phyloP scores from a whole-genome alignment of 345 rosid genomes.

The Euphorbia lathyris region DNA sequence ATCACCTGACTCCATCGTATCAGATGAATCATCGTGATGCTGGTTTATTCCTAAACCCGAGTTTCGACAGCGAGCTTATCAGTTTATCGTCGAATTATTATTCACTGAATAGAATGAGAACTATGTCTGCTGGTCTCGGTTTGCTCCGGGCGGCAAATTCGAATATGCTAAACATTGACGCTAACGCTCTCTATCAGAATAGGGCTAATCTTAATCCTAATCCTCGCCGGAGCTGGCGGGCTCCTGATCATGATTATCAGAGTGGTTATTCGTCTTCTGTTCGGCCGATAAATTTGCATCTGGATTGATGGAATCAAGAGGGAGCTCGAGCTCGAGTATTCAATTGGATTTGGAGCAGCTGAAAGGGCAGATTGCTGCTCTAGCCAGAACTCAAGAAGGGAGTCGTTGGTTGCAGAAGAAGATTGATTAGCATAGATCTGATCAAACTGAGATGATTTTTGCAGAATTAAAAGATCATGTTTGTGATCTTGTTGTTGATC shows the following conservation, averaged over 20 bases:
- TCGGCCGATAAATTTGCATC: neutral
- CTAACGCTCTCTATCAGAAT: neutral
- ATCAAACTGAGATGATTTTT: conserved; percentile 24
- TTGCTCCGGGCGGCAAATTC: neutral
- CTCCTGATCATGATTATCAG: neutral
- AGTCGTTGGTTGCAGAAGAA: conserved; percentile 15
- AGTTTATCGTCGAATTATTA: neutral
- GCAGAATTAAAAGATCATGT: conserved; percentile 29
- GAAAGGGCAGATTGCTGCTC: conserved; percentile 13
- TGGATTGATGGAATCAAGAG: neutral
- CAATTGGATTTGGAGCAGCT: conserved; percentile 7
- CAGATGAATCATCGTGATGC: neutral
- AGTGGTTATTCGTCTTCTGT: neutral
- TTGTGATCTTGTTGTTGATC: conserved; percentile 23
- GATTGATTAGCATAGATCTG: neutral
- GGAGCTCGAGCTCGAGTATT: neutral
- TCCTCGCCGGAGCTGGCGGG: neutral
- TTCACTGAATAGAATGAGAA: neutral
- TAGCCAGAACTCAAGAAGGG: conserved; percentile 15
- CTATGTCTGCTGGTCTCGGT: neutral
- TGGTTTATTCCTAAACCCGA: neutral
- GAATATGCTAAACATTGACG: neutral
- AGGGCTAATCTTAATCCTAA: neutral
- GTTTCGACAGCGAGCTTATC: neutral
- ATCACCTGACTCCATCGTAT: neutral